Evolutionary conservation across 441 rosid species (phyloP).

Genomic region (Eutrema salsugineum): DNA sequence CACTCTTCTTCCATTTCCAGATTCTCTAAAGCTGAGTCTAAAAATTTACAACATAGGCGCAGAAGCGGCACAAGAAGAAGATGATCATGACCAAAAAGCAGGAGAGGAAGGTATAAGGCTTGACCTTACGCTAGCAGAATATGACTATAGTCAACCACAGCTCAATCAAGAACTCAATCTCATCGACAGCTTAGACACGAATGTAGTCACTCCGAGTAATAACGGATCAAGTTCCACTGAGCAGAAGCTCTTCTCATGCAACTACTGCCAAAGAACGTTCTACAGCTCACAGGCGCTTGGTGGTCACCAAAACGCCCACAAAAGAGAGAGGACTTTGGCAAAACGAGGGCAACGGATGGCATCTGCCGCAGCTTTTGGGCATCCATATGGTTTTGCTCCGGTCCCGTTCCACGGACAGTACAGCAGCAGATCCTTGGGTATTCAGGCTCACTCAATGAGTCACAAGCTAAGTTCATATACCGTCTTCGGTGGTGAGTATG

Average conservation of each 20-base stretch:
- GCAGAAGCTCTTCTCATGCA: conserved; percentile 73
- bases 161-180: conserved; percentile 64
- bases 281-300: conserved; percentile 90
- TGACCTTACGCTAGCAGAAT: conserved; percentile 39
- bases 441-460: conserved; percentile 66
- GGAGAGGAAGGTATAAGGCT: conserved; percentile 24
- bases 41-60: conserved; percentile 24
- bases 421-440: conserved; percentile 54
- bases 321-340: conserved; percentile 73
- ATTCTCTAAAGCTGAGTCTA: conserved; percentile 7
- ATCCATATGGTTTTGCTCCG: conserved; percentile 59
- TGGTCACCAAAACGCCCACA: conserved; percentile 93
- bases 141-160: conserved; percentile 30
- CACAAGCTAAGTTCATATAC: conserved; percentile 49
- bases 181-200: conserved; percentile 43
- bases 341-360: conserved; percentile 60
- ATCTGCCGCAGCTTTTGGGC: conserved; percentile 44
- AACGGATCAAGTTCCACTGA: conserved; percentile 26
- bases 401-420: conserved; percentile 50
- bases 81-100: conserved; percentile 14
- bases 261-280: conserved; percentile 78
- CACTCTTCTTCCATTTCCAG: conserved; percentile 25
- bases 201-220: conserved; percentile 11
- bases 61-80: conserved; percentile 24
- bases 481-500: conserved; percentile 42